Conservation (phyloP, 805 yeast genomes). For the Nakazawaea anatomiae region DNA sequence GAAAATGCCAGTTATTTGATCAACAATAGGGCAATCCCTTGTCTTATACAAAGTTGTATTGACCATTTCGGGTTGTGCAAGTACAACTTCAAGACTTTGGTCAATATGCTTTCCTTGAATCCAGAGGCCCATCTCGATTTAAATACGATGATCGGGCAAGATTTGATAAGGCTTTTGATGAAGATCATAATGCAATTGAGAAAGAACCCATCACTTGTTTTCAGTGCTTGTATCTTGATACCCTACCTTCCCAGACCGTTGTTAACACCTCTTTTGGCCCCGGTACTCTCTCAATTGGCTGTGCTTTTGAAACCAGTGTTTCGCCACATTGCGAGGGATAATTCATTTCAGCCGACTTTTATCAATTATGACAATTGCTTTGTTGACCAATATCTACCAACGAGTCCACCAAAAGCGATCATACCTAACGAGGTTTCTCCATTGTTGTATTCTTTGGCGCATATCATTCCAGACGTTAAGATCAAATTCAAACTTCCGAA, state of each 20-base stretch:
- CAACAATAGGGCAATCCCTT: slow-evolving; percentile 10
- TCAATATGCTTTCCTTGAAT: slow-evolving; percentile 18
- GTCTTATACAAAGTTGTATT: slow-evolving; percentile 16
- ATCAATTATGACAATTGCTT: slow-evolving; percentile 15
- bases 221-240: slow-evolving; percentile 18
- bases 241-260: slow-evolving; percentile 17
- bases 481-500: slow-evolving; percentile 14
- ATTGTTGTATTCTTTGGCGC: slow-evolving; percentile 19
- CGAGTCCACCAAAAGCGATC: slow-evolving; percentile 15
- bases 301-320: slow-evolving; percentile 17
- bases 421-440: slow-evolving; percentile 19
- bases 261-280: slow-evolving; percentile 14
- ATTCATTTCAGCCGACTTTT: slow-evolving; percentile 12
- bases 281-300: slow-evolving; percentile 19
- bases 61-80: slow-evolving; percentile 17
- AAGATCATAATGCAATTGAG: slow-evolving; percentile 11
- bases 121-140: slow-evolving; percentile 14
- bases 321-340: slow-evolving; percentile 13
- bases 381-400: slow-evolving; percentile 13
- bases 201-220: slow-evolving; percentile 13
- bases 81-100: slow-evolving; percentile 20
- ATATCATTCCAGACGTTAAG: slow-evolving; percentile 3
- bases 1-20: slow-evolving; percentile 17
- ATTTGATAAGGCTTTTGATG: slow-evolving; percentile 14
- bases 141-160: slow-evolving; percentile 9